A percentile compares a stretch with the other conserved stretches of the same genome.
Conservation (phyloP, 2,329 filamentous ascomycete genomes). For the Juglanconis oblonga region DNA sequence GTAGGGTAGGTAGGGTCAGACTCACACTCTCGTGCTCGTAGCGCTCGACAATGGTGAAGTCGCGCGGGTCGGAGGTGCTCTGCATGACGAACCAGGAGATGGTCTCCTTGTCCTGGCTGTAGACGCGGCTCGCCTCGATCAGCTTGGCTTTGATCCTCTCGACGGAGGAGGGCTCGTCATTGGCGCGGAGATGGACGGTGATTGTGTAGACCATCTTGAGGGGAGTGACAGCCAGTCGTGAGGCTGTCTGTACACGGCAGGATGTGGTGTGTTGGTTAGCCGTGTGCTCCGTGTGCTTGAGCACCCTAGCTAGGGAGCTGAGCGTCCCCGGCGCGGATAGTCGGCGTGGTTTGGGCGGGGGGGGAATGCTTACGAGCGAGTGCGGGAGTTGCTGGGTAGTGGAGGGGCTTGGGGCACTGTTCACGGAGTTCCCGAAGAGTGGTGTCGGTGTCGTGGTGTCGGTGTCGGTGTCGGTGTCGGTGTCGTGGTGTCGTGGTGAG, state of each 20-base stretch:
- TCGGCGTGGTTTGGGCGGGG: too few species aligned
- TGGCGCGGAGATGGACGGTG: conserved; percentile 68
- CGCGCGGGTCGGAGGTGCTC: conserved; percentile 62
- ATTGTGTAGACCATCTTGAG: conserved; percentile 65
- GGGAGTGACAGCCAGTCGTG: conserved; percentile 5
- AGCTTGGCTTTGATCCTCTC: conserved; percentile 69
- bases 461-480: too few species aligned
- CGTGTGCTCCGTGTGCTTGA: too few species aligned
- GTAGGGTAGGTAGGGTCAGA: conserved; percentile 12
- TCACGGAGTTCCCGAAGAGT: too few species aligned
- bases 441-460: too few species aligned
- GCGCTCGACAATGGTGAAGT: conserved; percentile 74
- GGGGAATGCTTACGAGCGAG: too few species aligned
- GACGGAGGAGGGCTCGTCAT: conserved; percentile 61
- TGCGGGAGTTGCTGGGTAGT: too few species aligned
- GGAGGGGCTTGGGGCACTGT: too few species aligned
- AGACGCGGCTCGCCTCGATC: conserved; percentile 70
- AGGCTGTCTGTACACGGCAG: too few species aligned
- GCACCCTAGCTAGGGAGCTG: too few species aligned
- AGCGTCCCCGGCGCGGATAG: too few species aligned
- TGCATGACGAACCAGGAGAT: conserved; percentile 76
- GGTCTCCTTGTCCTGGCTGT: conserved; percentile 69
- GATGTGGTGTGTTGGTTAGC: conserved; percentile 9
- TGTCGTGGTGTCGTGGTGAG: too few species aligned
- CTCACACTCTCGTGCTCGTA: conserved; percentile 64